Base-by-base conservation (phyloP, 2,329 filamentous ascomycete species). In the Arthrobotrys entomopaga region DNA sequence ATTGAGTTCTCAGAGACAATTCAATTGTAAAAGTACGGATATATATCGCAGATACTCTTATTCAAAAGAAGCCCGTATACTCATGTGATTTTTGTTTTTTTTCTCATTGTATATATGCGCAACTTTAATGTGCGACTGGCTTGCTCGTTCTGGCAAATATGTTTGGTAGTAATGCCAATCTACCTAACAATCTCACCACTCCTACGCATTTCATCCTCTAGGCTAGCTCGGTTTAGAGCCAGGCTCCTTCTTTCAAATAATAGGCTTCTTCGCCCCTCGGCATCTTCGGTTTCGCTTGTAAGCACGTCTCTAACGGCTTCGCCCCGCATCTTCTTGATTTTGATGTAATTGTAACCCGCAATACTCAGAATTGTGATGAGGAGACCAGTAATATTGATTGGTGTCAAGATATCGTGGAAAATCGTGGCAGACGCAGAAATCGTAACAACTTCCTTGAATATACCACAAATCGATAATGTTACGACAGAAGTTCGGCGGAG, bases 361-460 rank as follows among this genome's bases (percentile, higher is more conserved):
- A 99, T 99, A 77, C 92, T 93, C 48, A 86, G 84, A 77, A 98
- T 91, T 0, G 95, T 99, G 57, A 96, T 88, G n/a, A 96, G 80
- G 11, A 99, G 84, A 6, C 95, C 95, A 15, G 90, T 87, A 8
- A 97, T 84, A 81, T 99, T 99, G 83, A 99, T 88, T 0, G 89
- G 84, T 0, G 93, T 97, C 52, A 99, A 87, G 56, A 87, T 87
- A 80, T 99, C 95, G 78, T 95, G 87, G 83, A 97, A 99, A 2
- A 97, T 88, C 26, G 96, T 81, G 7, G 92, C 91, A 0, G 94
- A 94, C 0, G 92, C 93, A 46, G 88, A 90, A 79, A 99, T 98
- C 13, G 95, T 99, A 65, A 99, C 89, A 46, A 98, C 95, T 83
- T 99, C 95, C 81, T 99, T 99, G 85, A 99, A 98, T 76, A 99